phyloP scores from a whole-genome alignment of 1,139 yeast species.

The Yamadazyma triangularis region DNA sequence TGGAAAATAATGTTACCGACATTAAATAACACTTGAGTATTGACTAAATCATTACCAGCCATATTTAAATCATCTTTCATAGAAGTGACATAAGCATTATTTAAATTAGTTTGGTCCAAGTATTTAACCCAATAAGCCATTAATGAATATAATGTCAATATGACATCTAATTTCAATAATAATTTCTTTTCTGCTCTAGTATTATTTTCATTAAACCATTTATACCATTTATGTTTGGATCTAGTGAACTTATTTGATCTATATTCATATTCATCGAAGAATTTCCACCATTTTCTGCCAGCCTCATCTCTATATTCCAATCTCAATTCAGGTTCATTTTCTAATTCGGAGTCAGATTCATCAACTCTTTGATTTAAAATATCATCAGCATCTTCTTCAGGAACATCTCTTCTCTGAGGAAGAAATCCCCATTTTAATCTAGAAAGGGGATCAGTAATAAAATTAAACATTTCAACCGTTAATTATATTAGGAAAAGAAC shows the following conservation, averaged over 20 bases:
- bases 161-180: slow-evolving; percentile 21
- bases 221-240: slow-evolving; percentile 18
- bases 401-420: slow-evolving; percentile 41
- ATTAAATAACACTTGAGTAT: slow-evolving; percentile 22
- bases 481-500: too few species aligned
- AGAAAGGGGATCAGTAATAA: slow-evolving; percentile 17
- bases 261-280: slow-evolving; percentile 29
- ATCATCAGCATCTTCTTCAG: slow-evolving; percentile 32
- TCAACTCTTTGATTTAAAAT: slow-evolving; percentile 12
- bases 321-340: slow-evolving; percentile 7
- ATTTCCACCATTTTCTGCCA: slow-evolving; percentile 25
- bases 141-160: slow-evolving; percentile 21
- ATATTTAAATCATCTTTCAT: slow-evolving; percentile 21
- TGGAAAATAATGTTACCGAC: slow-evolving; percentile 24
- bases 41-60: slow-evolving; percentile 26
- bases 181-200: slow-evolving; percentile 18
- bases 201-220: slow-evolving; percentile 18
- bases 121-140: slow-evolving; percentile 25
- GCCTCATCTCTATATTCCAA: slow-evolving; percentile 28
- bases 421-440: slow-evolving; percentile 48
- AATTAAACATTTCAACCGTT: slow-evolving; percentile 9
- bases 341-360: slow-evolving; percentile 6
- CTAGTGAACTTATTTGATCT: slow-evolving; percentile 14
- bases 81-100: slow-evolving; percentile 28
- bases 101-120: slow-evolving; percentile 18